A percentile compares a stretch with the other conserved stretches of the same genome.
Conservation (phyloP, 2,329 filamentous ascomycete genomes). For the Trichoderma arundinaceum region DNA sequence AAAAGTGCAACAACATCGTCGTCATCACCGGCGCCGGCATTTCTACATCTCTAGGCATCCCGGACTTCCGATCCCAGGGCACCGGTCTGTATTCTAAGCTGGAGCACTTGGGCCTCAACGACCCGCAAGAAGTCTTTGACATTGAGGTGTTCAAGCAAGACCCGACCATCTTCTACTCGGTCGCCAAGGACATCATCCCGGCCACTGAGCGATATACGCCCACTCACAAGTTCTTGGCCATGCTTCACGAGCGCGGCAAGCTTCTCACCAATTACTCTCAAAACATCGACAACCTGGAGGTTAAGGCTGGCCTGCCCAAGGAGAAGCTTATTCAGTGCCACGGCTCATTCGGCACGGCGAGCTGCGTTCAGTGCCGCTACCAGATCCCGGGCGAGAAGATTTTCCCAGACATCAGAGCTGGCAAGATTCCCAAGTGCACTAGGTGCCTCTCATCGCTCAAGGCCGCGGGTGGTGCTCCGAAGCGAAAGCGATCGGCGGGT, state of each 20-base stretch:
- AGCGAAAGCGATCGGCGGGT: constrained; percentile 48
- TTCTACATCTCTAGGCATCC: constrained; percentile 94
- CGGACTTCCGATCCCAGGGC: constrained; percentile 93
- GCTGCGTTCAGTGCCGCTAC: constrained; percentile 81
- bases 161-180: constrained; percentile 86
- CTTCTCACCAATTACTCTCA: constrained; percentile 97
- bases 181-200: constrained; percentile 89
- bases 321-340: constrained; percentile 95
- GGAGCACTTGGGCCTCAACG: constrained; percentile 74
- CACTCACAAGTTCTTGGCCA: constrained; percentile 90
- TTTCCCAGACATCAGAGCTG: constrained; percentile 77
- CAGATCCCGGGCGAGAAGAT: constrained; percentile 77
- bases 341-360: constrained; percentile 91
- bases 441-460: constrained; percentile 66
- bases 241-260: constrained; percentile 86
- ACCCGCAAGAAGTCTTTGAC: constrained; percentile 96
- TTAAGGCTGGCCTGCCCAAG: constrained; percentile 78
- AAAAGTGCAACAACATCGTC: constrained; percentile 80
- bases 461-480: constrained; percentile 38
- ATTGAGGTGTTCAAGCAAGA: constrained; percentile 85
- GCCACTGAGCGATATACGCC: constrained; percentile 81
- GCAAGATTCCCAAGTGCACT: constrained; percentile 78
- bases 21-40: constrained; percentile 96
- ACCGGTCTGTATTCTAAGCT: constrained; percentile 90
- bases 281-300: constrained; percentile 97